Evolutionary conservation across 2,329 filamentous ascomycete species (phyloP).

Genomic region (Allantophomopsis lycopodina): DNA sequence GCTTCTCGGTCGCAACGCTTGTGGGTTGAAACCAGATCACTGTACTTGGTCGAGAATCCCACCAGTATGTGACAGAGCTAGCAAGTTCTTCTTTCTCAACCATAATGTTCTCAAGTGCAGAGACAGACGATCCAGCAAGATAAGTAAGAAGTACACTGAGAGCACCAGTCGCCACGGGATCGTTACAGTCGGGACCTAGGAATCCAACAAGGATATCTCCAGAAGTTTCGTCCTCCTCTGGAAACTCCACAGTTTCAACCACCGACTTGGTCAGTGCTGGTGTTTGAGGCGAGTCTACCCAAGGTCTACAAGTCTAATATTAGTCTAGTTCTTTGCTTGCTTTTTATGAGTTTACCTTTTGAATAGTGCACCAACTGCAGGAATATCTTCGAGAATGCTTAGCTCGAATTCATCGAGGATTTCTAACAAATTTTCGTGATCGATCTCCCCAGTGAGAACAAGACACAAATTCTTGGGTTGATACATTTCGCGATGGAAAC

Average conservation of each 20-base stretch:
- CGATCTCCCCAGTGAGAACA: slow-evolving; percentile 81
- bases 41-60: slow-evolving; percentile 66
- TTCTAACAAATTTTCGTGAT: slow-evolving; percentile 65
- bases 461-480: slow-evolving; percentile 91
- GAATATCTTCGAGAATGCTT: slow-evolving; percentile 71
- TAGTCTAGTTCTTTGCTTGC: slow-evolving; percentile 1
- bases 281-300: slow-evolving; percentile 77
- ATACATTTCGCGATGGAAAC: slow-evolving; percentile 95
- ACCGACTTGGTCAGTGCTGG: slow-evolving; percentile 58
- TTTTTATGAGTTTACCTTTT: slow-evolving; percentile 26
- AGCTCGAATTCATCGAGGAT: slow-evolving; percentile 83
- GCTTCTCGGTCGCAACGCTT: slow-evolving; percentile 75
- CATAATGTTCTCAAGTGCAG: slow-evolving; percentile 78
- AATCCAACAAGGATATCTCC: slow-evolving; percentile 81
- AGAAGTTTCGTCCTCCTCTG: slow-evolving; percentile 88
- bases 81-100: slow-evolving; percentile 90
- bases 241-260: slow-evolving; percentile 75
- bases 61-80: slow-evolving; percentile 69
- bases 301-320: slow-evolving; percentile 35
- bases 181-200: slow-evolving; percentile 71
- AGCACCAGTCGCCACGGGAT: slow-evolving; percentile 54
- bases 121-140: slow-evolving; percentile 84
- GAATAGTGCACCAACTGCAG: slow-evolving; percentile 61
- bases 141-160: slow-evolving; percentile 74
- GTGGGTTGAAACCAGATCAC: slow-evolving; percentile 79